A percentile compares a stretch with the other conserved stretches of the same genome.
phyloP scores from a whole-genome alignment of 495 filamentous ascomycete genomes.

The Tuber aestivum region DNA sequence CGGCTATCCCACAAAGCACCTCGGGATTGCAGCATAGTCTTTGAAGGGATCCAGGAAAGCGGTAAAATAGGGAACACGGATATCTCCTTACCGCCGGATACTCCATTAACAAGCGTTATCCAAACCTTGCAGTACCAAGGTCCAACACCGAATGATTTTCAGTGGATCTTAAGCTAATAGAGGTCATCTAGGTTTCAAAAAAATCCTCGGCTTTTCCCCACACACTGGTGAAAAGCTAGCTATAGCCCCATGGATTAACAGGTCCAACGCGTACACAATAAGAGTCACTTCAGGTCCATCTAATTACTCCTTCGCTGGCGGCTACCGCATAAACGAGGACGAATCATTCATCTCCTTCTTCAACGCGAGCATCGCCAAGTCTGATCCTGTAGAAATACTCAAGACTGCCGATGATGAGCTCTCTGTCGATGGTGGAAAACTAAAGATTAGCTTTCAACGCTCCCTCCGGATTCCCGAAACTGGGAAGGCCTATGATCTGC shows the following conservation, averaged over 20 bases:
- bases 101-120: not conserved
- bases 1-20: not conserved
- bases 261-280: not conserved
- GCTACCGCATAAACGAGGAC: not conserved
- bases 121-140: not conserved
- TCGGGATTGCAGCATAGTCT: not conserved
- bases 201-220: not conserved
- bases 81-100: not conserved
- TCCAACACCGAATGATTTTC: not conserved
- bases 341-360: not conserved
- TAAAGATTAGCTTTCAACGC: constrained; percentile 43
- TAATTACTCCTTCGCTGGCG: not conserved
- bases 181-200: not conserved
- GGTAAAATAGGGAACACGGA: not conserved
- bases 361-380: not conserved
- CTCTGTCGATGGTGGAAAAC: constrained; percentile 7
- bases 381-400: not conserved
- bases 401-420: not conserved
- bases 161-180: not conserved
- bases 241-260: not conserved
- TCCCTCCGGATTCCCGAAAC: constrained; percentile 50
- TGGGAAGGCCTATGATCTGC: constrained; percentile 41
- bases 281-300: not conserved
- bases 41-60: not conserved
- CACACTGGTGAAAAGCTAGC: not conserved